Base-by-base conservation (phyloP, 2,329 filamentous ascomycete genomes). In the Fusarium pininemorale region DNA sequence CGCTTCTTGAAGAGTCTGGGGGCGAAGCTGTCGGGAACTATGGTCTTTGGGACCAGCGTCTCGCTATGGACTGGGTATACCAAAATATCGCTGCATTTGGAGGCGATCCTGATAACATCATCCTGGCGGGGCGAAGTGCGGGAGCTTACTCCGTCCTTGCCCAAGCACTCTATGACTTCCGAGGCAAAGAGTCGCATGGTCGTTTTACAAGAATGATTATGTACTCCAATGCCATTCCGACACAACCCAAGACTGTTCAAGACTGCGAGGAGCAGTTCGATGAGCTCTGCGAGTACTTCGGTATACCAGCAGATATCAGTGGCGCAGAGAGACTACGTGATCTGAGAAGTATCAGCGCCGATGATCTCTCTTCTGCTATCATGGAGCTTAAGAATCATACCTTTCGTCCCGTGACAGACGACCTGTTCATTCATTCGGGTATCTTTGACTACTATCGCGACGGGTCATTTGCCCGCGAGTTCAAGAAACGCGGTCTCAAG, bases 151-250 rank as follows among this genome's bases (percentile, higher is more conserved):
- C 65, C 0, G 63, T 67, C 2, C 65, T 68, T 13, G 35, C 45
- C 0, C 65, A 61, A 13, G 32, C 65, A 0, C 53, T 68, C 2
- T 53, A 68, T 14, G 63, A 67, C 7, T 68, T 68, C 3, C 39
- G 65, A 7, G 63, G 65, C 0, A 53, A 30, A 12, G 53, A 41
- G 5, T 67, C 45, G 0, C 18, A 32, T 2, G 8, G 53, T 6
- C 39, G 2, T 1, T 68, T 68, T 9, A 47, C 28, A 10, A 48
- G 54, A 13, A 67, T 67, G 45, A 67, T 68, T 15, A 68, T 68
- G 63, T 68, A 68, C 53, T 68, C 65, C 1, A 68, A 68, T 53
- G 65, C 63, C 6, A 68, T 68, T 2, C 53, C 65, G 4, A 68
- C 65, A 3, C 65, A 68, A 0, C 65, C 65, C 6, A 68, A 68